phyloP scores from a whole-genome alignment of 331 rosid species.

The Phaseolus coccineus region DNA sequence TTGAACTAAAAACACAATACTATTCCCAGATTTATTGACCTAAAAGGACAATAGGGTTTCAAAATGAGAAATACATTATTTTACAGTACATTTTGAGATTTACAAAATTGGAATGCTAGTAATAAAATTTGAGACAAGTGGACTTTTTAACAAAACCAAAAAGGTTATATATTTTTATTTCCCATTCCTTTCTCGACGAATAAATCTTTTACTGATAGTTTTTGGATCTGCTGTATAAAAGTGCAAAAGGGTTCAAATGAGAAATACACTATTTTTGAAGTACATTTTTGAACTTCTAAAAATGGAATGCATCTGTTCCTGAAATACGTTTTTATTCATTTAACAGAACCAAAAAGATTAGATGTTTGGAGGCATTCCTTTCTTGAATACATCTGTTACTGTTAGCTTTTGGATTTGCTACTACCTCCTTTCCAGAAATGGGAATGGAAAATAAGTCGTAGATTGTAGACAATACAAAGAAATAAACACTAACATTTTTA shows the following conservation, averaged over 20 bases:
- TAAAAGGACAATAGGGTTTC: not conserved
- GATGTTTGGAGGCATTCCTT: not conserved
- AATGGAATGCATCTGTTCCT: not conserved
- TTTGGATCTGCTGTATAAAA: not conserved
- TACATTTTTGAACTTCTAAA: not conserved
- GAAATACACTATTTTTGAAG: not conserved
- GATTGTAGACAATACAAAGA: slow-evolving; percentile 19
- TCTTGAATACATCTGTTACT: slow-evolving; percentile 4
- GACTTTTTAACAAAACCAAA: slow-evolving; percentile 13
- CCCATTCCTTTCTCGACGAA: not conserved
- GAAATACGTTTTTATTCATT: not conserved
- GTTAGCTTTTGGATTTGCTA: slow-evolving; percentile 11
- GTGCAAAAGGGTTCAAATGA: no score
- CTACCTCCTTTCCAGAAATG: not conserved
- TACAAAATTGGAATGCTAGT: no score
- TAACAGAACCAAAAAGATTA: slow-evolving; percentile 17
- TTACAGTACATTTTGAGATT: not conserved
- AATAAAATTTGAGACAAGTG: not conserved
- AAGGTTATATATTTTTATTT: not conserved
- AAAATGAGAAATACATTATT: not conserved
- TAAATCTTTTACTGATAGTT: slow-evolving; percentile 6
- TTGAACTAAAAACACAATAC: not conserved
- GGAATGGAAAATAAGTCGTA: not conserved
- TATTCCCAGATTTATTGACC: not conserved
- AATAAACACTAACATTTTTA: slow-evolving; percentile 1